Evolutionary conservation across 2,329 filamentous ascomycete genomes (phyloP).

Genomic region (Chrysoporthe austroafricana): DNA sequence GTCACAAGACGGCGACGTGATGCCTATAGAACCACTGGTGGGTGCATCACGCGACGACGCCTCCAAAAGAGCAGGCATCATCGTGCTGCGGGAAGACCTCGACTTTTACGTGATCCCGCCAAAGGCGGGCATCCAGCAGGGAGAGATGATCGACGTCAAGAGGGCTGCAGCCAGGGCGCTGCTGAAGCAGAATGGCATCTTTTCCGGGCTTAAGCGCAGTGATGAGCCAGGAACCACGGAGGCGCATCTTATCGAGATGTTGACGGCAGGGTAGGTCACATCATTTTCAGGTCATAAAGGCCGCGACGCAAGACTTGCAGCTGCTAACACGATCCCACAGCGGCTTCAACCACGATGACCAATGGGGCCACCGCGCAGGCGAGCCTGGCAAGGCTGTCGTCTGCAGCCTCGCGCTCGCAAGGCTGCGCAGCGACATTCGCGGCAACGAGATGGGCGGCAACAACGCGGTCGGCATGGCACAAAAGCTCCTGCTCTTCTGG

Average conservation of each 20-base stretch:
- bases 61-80: slow-evolving; percentile 93
- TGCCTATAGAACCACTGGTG: slow-evolving; percentile 74
- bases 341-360: slow-evolving; percentile 94
- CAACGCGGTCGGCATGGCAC: slow-evolving; percentile 93
- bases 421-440: slow-evolving; percentile 89
- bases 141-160: slow-evolving; percentile 96
- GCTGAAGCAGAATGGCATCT: slow-evolving; percentile 89
- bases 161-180: slow-evolving; percentile 86
- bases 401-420: slow-evolving; percentile 91
- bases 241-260: slow-evolving; percentile 98
- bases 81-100: slow-evolving; percentile 91
- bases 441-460: slow-evolving; percentile 70
- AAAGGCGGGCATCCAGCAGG: slow-evolving; percentile 76
- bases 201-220: slow-evolving; percentile 91
- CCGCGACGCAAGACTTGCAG: neutral
- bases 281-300: neutral
- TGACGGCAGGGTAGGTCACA: slow-evolving; percentile 85
- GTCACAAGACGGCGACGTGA: slow-evolving; percentile 66
- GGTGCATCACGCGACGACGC: slow-evolving; percentile 71
- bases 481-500: slow-evolving; percentile 98
- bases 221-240: slow-evolving; percentile 96
- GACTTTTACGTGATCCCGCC: slow-evolving; percentile 98
- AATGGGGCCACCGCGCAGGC: slow-evolving; percentile 94
- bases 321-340: slow-evolving; percentile 49
- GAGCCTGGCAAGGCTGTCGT: slow-evolving; percentile 99